These are phyloP conservation scores for Allantophomopsis cytisporea DNA, from an alignment of 2,329 filamentous ascomycete species.

Conservation along the genomic window DNA sequence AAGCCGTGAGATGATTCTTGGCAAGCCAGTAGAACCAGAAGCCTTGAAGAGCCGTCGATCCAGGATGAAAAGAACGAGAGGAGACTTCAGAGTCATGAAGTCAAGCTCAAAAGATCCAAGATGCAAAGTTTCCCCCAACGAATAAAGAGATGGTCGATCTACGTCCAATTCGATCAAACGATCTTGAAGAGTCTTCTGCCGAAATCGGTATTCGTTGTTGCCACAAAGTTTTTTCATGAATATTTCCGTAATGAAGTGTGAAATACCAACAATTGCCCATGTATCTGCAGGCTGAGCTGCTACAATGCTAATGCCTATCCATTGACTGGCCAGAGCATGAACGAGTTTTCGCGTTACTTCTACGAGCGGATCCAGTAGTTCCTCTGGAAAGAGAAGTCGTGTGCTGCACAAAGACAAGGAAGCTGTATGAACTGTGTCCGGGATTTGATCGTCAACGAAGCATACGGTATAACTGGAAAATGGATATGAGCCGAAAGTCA, in stretches of 20 bases:
- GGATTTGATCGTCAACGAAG: conserved; percentile 80
- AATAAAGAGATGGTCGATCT: conserved; percentile 67
- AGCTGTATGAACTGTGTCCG: conserved; percentile 64
- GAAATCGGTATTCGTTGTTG: conserved; percentile 87
- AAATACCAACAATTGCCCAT: conserved; percentile 82
- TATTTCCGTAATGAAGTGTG: conserved; percentile 88
- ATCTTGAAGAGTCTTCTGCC: conserved; percentile 76
- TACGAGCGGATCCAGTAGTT: conserved; percentile 75
- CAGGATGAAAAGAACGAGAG: conserved; percentile 83
- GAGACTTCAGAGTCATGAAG: conserved; percentile 83
- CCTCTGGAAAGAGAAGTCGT: conserved; percentile 70
- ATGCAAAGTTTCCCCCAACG: conserved; percentile 64
- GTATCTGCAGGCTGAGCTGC: conserved; percentile 68
- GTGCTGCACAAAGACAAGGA: conserved; percentile 82
- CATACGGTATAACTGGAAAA: conserved; percentile 87
- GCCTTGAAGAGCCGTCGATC: conserved; percentile 85
- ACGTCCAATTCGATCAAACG: conserved; percentile 70
- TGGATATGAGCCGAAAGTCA: conserved; percentile 80
- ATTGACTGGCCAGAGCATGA: conserved; percentile 78
- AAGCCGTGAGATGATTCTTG: conserved; percentile 73
- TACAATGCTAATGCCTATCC: conserved; percentile 87
- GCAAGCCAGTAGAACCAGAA: conserved; percentile 71
- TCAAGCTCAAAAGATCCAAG: conserved; percentile 77
- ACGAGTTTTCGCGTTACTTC: conserved; percentile 70
- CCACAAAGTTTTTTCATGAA: conserved; percentile 87